phyloP scores from a whole-genome alignment of 371 early-diverging fungal species.

The Apophysomyces trapeziformis region DNA sequence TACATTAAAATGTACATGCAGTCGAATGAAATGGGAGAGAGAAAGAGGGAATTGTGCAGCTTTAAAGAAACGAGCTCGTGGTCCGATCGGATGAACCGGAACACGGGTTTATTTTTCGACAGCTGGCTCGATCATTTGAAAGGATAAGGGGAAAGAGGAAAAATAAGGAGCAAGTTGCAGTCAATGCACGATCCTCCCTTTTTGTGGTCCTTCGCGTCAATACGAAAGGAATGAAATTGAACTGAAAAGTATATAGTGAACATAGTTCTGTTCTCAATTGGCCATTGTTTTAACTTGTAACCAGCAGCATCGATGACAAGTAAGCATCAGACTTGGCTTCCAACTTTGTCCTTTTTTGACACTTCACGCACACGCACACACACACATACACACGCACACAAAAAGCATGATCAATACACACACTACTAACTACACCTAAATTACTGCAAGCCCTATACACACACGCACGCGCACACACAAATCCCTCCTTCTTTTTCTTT shows the following conservation, averaged over 20 bases:
- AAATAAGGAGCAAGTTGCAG: conserved; percentile 6
- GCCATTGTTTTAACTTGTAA: conserved; percentile 16
- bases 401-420: conserved; percentile 5
- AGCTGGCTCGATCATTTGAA: conserved; percentile 9
- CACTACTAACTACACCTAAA: conserved; percentile 5
- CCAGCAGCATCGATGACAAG: conserved; percentile 2
- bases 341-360: conserved; percentile 14
- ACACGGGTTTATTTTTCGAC: conserved; percentile 8
- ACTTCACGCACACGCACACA: neutral
- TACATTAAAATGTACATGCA: too few relatives aligned
- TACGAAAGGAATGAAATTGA: neutral
- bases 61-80: neutral
- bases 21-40: too few relatives aligned
- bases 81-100: conserved; percentile 7
- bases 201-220: conserved; percentile 1
- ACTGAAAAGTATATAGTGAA: conserved; percentile 10
- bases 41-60: too few relatives aligned
- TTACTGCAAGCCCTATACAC: conserved; percentile 20
- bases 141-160: neutral
- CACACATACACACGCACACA: too few relatives aligned
- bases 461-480: too few relatives aligned
- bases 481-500: too few relatives aligned
- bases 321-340: conserved; percentile 15
- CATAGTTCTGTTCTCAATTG: conserved; percentile 27
- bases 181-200: conserved; percentile 11